Percentiles rank a stretch among this genome's conserved stretches.
Evolutionary conservation across 805 yeast species (phyloP).

Genomic region (Candida yuanshanica): DNA sequence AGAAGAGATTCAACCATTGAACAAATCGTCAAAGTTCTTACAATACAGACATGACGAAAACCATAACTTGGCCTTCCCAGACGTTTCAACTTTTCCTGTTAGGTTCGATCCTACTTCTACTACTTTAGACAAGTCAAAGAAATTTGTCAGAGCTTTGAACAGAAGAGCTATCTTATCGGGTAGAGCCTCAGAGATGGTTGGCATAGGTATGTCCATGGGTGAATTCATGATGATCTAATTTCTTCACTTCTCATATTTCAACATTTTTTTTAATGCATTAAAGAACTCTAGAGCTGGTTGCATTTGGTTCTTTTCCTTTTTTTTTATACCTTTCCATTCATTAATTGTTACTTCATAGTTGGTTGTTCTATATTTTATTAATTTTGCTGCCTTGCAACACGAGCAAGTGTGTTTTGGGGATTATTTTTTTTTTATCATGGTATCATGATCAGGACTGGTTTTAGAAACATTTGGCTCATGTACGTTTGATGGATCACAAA

Average conservation of each 20-base stretch:
- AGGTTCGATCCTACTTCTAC: slow-evolving; percentile 19
- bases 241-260: background rate
- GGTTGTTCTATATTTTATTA: slow-evolving; percentile 1
- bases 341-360: background rate
- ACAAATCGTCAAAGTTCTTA: slow-evolving; percentile 12
- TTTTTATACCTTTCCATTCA: background rate
- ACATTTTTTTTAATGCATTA: background rate
- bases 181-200: slow-evolving; percentile 26
- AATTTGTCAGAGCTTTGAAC: slow-evolving; percentile 20
- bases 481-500: no score
- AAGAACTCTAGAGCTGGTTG: background rate
- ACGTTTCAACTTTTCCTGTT: slow-evolving; percentile 24
- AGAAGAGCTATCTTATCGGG: slow-evolving; percentile 26
- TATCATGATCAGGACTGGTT: no score
- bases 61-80: slow-evolving; percentile 26
- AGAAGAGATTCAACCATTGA: slow-evolving; percentile 3
- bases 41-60: slow-evolving; percentile 25
- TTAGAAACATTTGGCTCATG: background rate
- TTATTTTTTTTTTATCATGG: background rate
- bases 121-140: slow-evolving; percentile 3
- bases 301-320: background rate
- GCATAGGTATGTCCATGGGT: slow-evolving; percentile 22
- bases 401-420: background rate
- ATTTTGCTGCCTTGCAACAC: background rate
- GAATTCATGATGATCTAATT: slow-evolving; percentile 16